Evolutionary conservation across 768 basidiomycete species (phyloP), one percentile per base, ranked within the genome.

Genomic region (Pisolithus tinctorius): DNA sequence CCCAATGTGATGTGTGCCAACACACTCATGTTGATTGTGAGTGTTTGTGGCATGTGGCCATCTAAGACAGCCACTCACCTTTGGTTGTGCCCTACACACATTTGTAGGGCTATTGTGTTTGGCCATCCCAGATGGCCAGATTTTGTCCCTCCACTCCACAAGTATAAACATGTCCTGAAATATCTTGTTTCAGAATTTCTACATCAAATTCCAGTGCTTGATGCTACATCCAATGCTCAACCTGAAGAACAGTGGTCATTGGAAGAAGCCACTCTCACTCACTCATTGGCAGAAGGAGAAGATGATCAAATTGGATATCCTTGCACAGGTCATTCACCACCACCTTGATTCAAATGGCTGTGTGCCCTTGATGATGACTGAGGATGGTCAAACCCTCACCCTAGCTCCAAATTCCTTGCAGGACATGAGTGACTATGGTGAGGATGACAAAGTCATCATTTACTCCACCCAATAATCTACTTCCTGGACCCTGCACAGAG

Each of bases 361-460:
- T 0, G 3, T 17, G 3, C 45, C 50, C 0, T 4, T 56, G 0
- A 50, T n/a, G 0, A 53, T 46, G 29, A 3, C 13, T 1, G 25
- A 20, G 0, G 40, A 49, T n/a, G 45, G 48, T 4, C 23, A 40
- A 6, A 20, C 20, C 4, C 36, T 56, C 4, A 14, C 38, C 6
- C 29, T 23, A 1, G 31, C 34, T n/a, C 11, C 16, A 8, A 7
- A 31, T 25, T 5, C 9, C 14, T 1, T 6, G 4, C 6, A 16
- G 6, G 23, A 27, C 13, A 6, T 17, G 4, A 25, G 0, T 1
- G 40, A 31, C 14, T 47, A 47, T 16, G 1, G 25, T 0, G 37
- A 42, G 13, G 34, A 47, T 8, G 60, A 61, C 34, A 45, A 46
- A 0, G 55, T 61, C n/a, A 29, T 61, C 6, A 36, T 61, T 0